Evolutionary conservation across 306 rosid genomes (phyloP).

Genomic region (Geum urbanum): DNA sequence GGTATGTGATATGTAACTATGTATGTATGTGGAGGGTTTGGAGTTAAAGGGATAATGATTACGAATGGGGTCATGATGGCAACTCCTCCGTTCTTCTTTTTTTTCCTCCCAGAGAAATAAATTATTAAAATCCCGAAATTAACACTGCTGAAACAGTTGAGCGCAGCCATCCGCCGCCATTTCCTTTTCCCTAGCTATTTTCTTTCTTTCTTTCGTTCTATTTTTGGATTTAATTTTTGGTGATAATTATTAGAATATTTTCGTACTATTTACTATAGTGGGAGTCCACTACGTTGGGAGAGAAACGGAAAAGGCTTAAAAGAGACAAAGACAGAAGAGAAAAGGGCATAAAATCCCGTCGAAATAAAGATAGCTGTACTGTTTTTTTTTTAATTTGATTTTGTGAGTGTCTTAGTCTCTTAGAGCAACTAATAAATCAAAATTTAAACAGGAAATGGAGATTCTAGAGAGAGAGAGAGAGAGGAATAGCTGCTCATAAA

Average conservation of each 20-base stretch:
- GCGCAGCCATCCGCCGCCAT: no score
- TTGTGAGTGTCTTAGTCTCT: neutral
- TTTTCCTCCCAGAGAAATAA: neutral
- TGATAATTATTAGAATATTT: slow-evolving; percentile 4
- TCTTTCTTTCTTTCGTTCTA: neutral
- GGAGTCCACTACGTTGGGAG: neutral
- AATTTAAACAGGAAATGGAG: slow-evolving; percentile 16
- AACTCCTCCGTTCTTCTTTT: slow-evolving; percentile 23
- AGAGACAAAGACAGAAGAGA: slow-evolving; percentile 15
- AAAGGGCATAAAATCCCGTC: slow-evolving; percentile 19
- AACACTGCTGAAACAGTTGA: no score
- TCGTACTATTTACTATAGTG: neutral
- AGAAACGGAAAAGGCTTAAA: neutral
- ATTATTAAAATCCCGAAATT: slow-evolving; percentile 27
- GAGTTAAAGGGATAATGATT: slow-evolving; percentile 40
- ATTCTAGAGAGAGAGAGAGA: slow-evolving; percentile 30
- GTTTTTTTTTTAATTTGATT: neutral
- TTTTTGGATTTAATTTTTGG: neutral
- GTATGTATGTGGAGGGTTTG: neutral
- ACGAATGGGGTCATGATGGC: slow-evolving; percentile 44
- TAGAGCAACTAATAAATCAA: neutral
- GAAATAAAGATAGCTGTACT: neutral
- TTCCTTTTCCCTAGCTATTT: slow-evolving; percentile 33
- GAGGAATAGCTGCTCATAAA: neutral
- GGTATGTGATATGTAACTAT: no score